Evolutionary conservation across 306 rosid genomes (phyloP).

Genomic region (Fragaria nilgerrensis): DNA sequence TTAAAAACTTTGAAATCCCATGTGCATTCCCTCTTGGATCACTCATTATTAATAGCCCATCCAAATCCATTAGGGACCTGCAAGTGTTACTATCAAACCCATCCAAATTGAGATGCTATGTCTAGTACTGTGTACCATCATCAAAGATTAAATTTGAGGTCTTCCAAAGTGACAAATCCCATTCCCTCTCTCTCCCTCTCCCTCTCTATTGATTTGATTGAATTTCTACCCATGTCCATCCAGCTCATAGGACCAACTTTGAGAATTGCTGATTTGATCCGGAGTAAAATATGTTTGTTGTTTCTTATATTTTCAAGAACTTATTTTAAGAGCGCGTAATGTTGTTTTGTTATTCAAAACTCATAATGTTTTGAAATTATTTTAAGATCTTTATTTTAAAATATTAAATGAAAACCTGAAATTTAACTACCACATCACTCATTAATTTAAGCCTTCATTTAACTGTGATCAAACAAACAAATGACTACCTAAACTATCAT

Average conservation of each 20-base stretch:
- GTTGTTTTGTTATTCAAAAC: neutral
- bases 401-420: neutral
- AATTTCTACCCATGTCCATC: conserved; percentile 26
- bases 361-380: neutral
- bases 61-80: conserved; percentile 27
- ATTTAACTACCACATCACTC: too few relatives aligned
- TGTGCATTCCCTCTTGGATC: conserved; percentile 35
- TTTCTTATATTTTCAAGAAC: neutral
- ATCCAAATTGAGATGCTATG: conserved; percentile 17
- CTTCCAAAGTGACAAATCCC: neutral
- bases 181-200: neutral
- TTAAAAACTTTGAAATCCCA: conserved; percentile 13
- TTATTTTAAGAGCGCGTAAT: neutral
- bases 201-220: neutral
- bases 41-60: conserved; percentile 25
- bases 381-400: neutral
- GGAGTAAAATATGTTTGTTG: neutral
- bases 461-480: neutral
- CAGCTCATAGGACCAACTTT: conserved; percentile 38
- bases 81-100: conserved; percentile 23
- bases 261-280: neutral
- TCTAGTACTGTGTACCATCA: neutral
- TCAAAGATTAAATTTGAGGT: conserved; percentile 15
- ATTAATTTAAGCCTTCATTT: too few relatives aligned
- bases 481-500: too few relatives aligned